Conservation (phyloP, 441 rosid species). For the Gossypium lobatum region DNA sequence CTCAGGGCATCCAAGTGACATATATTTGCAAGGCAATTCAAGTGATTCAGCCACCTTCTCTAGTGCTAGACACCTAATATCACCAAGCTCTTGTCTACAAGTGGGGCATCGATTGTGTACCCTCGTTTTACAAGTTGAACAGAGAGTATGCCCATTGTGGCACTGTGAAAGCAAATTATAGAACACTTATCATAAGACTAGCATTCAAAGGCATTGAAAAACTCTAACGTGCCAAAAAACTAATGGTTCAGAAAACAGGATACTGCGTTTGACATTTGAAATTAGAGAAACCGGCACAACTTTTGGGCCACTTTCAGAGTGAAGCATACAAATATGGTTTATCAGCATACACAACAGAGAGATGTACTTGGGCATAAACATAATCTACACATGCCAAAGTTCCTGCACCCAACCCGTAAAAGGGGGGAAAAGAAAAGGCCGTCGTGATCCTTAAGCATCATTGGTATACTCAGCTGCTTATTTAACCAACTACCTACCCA, state of each 20-base stretch:
- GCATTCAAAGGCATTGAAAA: background rate
- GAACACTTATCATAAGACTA: background rate
- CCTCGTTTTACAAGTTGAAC: constrained; percentile 86
- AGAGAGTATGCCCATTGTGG: constrained; percentile 94
- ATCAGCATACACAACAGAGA: background rate
- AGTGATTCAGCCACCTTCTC: constrained; percentile 97
- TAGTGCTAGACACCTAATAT: constrained; percentile 87
- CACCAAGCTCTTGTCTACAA: constrained; percentile 99
- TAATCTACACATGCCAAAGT: background rate
- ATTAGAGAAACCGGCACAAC: background rate
- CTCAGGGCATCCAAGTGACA: constrained; percentile 77
- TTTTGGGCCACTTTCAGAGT: background rate
- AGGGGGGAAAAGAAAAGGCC: background rate
- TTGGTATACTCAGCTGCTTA: background rate
- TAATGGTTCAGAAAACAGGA: background rate
- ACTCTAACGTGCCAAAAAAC: background rate
- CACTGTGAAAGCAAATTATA: constrained; percentile 45
- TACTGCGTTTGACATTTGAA: background rate
- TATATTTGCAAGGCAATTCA: constrained; percentile 82
- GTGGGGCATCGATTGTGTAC: constrained; percentile 95
- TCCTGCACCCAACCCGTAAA: background rate
- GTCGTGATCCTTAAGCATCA: background rate
- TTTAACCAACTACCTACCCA: background rate
- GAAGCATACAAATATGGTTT: background rate
- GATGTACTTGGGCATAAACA: background rate